phyloP scores from a whole-genome alignment of 352 stramenopile species.

The Pythium phragmiticola region DNA sequence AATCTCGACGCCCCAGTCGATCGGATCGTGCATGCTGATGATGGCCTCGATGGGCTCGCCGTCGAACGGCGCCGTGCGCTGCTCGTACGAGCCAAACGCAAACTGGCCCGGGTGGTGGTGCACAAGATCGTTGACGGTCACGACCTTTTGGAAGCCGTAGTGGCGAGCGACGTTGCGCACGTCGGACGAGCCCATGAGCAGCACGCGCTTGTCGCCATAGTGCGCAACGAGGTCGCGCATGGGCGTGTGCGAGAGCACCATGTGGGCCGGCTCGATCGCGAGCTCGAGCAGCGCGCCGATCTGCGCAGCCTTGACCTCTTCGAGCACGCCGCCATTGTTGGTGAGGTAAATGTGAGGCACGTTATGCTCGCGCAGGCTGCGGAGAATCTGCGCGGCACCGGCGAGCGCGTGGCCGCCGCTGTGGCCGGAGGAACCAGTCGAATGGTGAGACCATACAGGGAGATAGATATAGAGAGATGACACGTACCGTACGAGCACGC shows the following conservation, averaged over 20 bases:
- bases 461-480: not conserved
- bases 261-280: conserved; percentile 64
- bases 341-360: conserved; percentile 91
- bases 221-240: conserved; percentile 74
- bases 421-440: not conserved
- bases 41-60: conserved; percentile 84
- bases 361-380: conserved; percentile 51
- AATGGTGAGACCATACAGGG: not conserved
- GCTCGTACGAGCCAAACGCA: conserved; percentile 69
- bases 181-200: conserved; percentile 86
- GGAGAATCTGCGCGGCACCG: conserved; percentile 61
- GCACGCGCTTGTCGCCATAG: conserved; percentile 74
- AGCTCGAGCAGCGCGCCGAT: conserved; percentile 62
- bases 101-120: conserved; percentile 78
- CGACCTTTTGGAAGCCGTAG: conserved; percentile 86
- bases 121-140: conserved; percentile 71
- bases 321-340: conserved; percentile 71
- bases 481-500: conserved; percentile 84
- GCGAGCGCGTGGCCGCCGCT: conserved; percentile 71
- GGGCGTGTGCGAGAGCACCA: conserved; percentile 90
- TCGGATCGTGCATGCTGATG: conserved; percentile 90
- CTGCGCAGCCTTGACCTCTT: conserved; percentile 77
- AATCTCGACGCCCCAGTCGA: conserved; percentile 87
- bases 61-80: conserved; percentile 51
- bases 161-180: conserved; percentile 63